Percentiles rank a stretch among this genome's conserved stretches.
phyloP scores from a whole-genome alignment of 139 green algal genomes.

The Micromonas pusilla region DNA sequence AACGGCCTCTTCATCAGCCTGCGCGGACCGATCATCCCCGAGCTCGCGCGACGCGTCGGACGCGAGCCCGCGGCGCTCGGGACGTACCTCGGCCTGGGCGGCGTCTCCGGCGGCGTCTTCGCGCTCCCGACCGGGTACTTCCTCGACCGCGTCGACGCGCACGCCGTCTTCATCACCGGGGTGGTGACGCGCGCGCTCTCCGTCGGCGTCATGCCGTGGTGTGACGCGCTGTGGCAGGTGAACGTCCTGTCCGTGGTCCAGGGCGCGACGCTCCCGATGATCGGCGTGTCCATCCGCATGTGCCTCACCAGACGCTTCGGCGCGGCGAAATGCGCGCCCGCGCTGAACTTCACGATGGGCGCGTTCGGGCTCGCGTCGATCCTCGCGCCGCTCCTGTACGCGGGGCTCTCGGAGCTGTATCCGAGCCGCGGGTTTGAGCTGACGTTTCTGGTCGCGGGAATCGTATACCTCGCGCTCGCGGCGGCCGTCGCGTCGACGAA shows the following conservation, averaged over 20 bases:
- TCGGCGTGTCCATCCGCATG: neutral
- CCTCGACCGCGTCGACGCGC: neutral
- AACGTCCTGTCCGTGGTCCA: neutral
- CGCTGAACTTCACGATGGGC: neutral
- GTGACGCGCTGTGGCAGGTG: neutral
- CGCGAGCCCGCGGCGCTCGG: neutral
- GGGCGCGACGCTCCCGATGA: neutral
- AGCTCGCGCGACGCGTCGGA: neutral
- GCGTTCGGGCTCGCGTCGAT: neutral
- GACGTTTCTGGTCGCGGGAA: too few species aligned
- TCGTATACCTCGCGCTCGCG: neutral
- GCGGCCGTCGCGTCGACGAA: neutral
- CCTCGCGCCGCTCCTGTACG: too few species aligned
- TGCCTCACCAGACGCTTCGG: neutral
- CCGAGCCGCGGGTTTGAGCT: too few species aligned
- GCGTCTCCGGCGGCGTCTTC: neutral
- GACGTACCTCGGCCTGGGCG: neutral
- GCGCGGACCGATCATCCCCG: neutral
- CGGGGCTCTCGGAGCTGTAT: too few species aligned
- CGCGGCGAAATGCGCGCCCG: neutral
- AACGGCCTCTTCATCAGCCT: neutral
- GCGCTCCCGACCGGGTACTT: neutral
- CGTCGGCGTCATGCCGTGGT: neutral
- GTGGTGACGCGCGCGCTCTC: neutral
- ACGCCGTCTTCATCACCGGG: neutral